phyloP scores from a whole-genome alignment of 2,329 filamentous ascomycete species.

The Fusarium subtropicale region DNA sequence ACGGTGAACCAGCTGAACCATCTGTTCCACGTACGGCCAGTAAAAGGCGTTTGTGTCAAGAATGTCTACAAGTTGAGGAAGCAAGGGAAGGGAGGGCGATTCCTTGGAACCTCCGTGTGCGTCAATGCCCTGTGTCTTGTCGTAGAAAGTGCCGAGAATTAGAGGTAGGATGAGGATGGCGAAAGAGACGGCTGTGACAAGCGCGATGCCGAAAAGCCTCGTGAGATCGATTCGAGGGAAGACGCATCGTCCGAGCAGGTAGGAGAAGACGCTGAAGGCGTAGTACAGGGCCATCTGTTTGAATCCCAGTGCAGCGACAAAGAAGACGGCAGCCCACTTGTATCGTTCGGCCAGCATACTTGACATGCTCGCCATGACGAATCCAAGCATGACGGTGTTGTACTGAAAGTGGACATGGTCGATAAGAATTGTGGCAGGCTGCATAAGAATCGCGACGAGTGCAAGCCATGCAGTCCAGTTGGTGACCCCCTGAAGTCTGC shows the following conservation, averaged over 20 bases:
- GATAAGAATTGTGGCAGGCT: slow-evolving; percentile 88
- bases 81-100: slow-evolving; percentile 71
- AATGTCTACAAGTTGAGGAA: slow-evolving; percentile 66
- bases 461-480: slow-evolving; percentile 87
- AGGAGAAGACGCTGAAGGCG: slow-evolving; percentile 91
- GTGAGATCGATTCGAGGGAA: slow-evolving; percentile 75
- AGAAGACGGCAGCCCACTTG: slow-evolving; percentile 92
- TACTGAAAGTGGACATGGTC: slow-evolving; percentile 98
- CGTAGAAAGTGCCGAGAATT: slow-evolving; percentile 76
- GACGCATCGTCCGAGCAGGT: slow-evolving; percentile 87
- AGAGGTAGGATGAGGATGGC: slow-evolving; percentile 80
- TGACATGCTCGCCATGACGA: slow-evolving; percentile 87
- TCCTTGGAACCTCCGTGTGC: slow-evolving; percentile 67
- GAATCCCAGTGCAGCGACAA: slow-evolving; percentile 93
- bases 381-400: slow-evolving; percentile 97
- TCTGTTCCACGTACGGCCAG: slow-evolving; percentile 80
- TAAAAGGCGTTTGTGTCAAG: slow-evolving; percentile 74
- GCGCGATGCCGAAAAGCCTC: slow-evolving; percentile 79
- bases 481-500: slow-evolving; percentile 79
- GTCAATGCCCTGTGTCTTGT: slow-evolving; percentile 72
- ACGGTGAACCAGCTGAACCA: slow-evolving; percentile 88
- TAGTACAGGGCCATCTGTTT: slow-evolving; percentile 99
- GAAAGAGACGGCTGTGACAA: slow-evolving; percentile 80
- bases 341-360: slow-evolving; percentile 87
- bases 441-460: slow-evolving; percentile 89